phyloP scores from a whole-genome alignment of 331 rosid genomes.

The Malus hybrid region DNA sequence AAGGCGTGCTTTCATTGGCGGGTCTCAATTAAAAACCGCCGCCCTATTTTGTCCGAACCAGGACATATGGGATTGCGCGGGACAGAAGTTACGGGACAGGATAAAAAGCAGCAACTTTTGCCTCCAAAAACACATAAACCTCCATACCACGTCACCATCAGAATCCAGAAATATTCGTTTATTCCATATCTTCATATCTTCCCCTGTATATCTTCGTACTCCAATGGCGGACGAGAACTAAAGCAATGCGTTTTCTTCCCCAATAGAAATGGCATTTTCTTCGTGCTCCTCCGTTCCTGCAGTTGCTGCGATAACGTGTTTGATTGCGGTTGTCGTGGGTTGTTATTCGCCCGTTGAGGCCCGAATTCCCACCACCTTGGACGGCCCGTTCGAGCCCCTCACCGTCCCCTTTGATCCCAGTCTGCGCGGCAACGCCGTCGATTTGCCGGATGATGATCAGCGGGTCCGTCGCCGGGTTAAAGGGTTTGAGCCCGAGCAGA shows the following conservation, averaged over 20 bases:
- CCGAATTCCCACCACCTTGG: slow-evolving; percentile 57
- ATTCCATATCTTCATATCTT: neutral
- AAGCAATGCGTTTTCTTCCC: neutral
- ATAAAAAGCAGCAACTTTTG: too few relatives aligned
- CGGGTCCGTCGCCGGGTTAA: slow-evolving; percentile 44
- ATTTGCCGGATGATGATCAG: slow-evolving; percentile 58
- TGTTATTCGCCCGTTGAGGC: neutral
- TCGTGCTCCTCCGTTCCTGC: neutral
- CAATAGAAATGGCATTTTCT: neutral
- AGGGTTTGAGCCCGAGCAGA: slow-evolving; percentile 76
- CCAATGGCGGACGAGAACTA: neutral
- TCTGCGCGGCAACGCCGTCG: slow-evolving; percentile 56
- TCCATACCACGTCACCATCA: neutral
- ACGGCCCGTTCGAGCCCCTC: slow-evolving; percentile 63
- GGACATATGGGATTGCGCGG: neutral
- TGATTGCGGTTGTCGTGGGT: neutral
- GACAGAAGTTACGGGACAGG: neutral
- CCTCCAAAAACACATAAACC: too few relatives aligned
- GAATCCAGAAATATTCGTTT: neutral
- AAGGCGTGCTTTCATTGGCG: too few relatives aligned
- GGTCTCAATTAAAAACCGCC: too few relatives aligned
- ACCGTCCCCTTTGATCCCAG: slow-evolving; percentile 51
- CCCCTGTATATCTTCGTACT: neutral
- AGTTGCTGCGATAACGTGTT: neutral
- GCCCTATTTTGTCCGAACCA: neutral